Evolutionary conservation across 2,329 filamentous ascomycete species (phyloP), one percentile per base, ranked within the genome.

Genomic region (Cercospora canescens): DNA sequence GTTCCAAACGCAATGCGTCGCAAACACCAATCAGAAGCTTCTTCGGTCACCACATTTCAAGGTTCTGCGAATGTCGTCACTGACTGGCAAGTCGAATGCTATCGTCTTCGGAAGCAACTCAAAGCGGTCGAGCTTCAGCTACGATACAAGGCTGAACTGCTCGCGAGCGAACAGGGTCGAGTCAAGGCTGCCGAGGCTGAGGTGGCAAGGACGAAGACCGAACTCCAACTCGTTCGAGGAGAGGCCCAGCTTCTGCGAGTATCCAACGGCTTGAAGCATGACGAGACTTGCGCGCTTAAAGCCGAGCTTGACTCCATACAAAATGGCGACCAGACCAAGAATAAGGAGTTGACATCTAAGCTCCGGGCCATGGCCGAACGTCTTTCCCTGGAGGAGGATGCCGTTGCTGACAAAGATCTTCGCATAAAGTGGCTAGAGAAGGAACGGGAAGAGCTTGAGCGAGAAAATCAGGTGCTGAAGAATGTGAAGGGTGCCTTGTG

Each of bases 401-500:
- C 61, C 4, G 21, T 66, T 3, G 45, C 32, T n/a, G 60, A 63
- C 26, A 58, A 62, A 14, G 64, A 66, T 39, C 34, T 56, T 6
- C 34, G 61, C 39, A 63, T 66, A 21, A 62, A 66, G 34, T 62
- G 64, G 34, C 21, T 66, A 12, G 60, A 63, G n/a, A 39, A 41
- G 11, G 64, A 66, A 57, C 58, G 57, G 28, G 52, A 57, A 28
- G 64, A 66, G 32, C 35, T 66, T 12, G 60, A 66, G 18, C 32
- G 64, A 16, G 64, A 66, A 30, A 66, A 63, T 16, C 45, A 57
- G 37, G 55, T 66, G 26, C 50, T 45, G 26, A 61, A 63, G 56
- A 66, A 66, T 60, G 55, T 63, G n/a, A 66, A 62, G 37, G 62
- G 59, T n/a, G 59, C 59, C 4, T 28, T 62, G 18, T 62, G 59